Base-by-base conservation (phyloP, 2,329 filamentous ascomycete species). In the Hymenoscyphus occultus region DNA sequence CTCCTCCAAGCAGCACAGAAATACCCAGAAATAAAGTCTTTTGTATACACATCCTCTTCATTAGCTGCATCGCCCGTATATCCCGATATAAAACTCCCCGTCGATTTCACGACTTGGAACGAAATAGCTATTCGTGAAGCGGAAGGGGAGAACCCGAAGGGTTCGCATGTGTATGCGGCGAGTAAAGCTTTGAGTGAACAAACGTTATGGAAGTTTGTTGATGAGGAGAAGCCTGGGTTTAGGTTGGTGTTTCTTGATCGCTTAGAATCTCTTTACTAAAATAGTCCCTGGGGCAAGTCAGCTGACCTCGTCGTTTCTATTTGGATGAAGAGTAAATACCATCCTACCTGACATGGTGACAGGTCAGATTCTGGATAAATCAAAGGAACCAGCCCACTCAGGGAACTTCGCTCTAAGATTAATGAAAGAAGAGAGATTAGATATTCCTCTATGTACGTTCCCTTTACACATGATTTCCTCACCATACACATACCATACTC, bases 161-260 rank as follows among this genome's bases (percentile, higher is more conserved):
- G 56, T 35, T 57, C 32, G 5, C 31, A 32, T 13, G 56, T 57
- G 0, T 57, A 57, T 13, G 28, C 56, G 3, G 56, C 78, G 0
- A 77, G 75, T 64, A 80, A 80, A 63, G 67, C 73, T 2, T 71
- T 75, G 32, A 70, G 70, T 0, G 78, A 80, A 60, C 68, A 74
- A 61, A 73, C 69, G 1, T 58, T 74, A 2, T 80, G 78, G 78
- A 39, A 57, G 9, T 35, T 57, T 5, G 56, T 57, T 39, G 32
- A 39, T 10, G 56, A 35, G 12, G 31, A 57, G n/a, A 57, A n/a
- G 14, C 56, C 31, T 1, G 14, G 32, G 0, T 57, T 57, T 39
- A 54, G 48, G 45, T 48, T 48, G 3, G 42, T 45, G 1, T 22
- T 45, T 45, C 42, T 19, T 16, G 42, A 4, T 7, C 4, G 42